Conservation (phyloP, 768 basidiomycete species). For the Lactarius hatsudake region DNA sequence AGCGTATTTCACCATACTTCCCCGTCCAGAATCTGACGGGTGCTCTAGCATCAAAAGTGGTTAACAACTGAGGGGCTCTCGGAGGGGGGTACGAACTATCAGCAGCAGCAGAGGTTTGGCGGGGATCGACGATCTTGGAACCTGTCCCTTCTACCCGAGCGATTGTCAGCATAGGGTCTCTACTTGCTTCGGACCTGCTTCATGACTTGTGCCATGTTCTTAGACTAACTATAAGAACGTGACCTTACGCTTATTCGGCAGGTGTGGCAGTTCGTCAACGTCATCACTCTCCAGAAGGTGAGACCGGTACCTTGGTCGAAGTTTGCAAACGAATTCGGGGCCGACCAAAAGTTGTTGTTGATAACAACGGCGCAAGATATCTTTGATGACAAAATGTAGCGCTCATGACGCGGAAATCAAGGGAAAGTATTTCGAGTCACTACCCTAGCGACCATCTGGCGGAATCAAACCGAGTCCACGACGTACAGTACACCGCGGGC, state of each 20-base stretch:
- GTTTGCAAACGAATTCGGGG: slow-evolving; percentile 87
- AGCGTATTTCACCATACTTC: slow-evolving; percentile 79
- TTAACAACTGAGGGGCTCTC: not conserved
- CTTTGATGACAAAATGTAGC: slow-evolving; percentile 40
- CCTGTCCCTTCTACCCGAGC: too few relatives aligned
- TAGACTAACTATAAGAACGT: slow-evolving; percentile 67
- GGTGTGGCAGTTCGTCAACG: slow-evolving; percentile 31
- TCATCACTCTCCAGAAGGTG: not conserved
- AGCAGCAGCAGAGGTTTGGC: slow-evolving; percentile 79
- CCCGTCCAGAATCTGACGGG: slow-evolving; percentile 97
- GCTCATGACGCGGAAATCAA: not conserved
- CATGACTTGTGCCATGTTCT: not conserved
- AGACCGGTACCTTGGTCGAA: slow-evolving; percentile 74
- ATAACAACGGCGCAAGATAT: slow-evolving; percentile 87
- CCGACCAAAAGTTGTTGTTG: slow-evolving; percentile 85
- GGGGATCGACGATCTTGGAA: too few relatives aligned
- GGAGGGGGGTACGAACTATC: slow-evolving; percentile 53
- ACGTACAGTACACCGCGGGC: slow-evolving; percentile 82
- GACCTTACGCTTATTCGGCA: slow-evolving; percentile 79
- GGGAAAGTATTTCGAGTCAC: slow-evolving; percentile 25
- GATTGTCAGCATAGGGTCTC: too few relatives aligned
- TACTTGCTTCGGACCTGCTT: too few relatives aligned
- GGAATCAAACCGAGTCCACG: slow-evolving; percentile 91
- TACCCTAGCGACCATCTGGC: slow-evolving; percentile 67
- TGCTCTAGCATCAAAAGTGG: slow-evolving; percentile 69